Evolutionary conservation across 257 asterid genomes (phyloP).

Genomic region (Eucommia ulmoides): DNA sequence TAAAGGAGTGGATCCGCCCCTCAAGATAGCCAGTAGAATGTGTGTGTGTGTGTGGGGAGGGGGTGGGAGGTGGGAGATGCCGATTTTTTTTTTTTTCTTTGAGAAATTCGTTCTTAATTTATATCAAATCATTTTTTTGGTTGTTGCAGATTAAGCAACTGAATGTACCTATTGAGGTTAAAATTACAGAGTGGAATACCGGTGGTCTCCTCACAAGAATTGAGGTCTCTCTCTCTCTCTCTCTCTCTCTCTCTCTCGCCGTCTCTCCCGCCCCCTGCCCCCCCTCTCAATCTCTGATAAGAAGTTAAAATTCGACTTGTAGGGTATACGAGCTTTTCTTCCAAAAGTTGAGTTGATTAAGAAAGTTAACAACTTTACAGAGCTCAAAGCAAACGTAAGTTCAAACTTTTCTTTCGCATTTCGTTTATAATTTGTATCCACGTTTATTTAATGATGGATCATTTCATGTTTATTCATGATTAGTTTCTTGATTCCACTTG

Average conservation of each 20-base stretch:
- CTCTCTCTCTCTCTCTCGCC: constrained; percentile 7
- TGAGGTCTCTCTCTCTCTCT: constrained; percentile 40
- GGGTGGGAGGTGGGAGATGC: constrained; percentile 5
- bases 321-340: constrained; percentile 94
- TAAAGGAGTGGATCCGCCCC: no score
- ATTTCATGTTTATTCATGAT: background rate
- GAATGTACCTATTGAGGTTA: constrained; percentile 68
- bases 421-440: background rate
- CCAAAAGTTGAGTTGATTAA: constrained; percentile 88
- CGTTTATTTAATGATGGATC: background rate
- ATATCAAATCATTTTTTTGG: no score
- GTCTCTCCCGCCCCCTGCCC: constrained; percentile 1
- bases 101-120: no score
- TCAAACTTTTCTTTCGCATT: background rate
- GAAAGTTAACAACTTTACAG: constrained; percentile 60
- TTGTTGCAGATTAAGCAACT: constrained; percentile 67
- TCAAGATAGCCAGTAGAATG: no score
- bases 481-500: constrained; percentile 9
- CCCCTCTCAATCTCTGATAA: no score
- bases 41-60: no score
- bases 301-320: constrained; percentile 19
- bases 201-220: constrained; percentile 93
- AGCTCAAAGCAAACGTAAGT: constrained; percentile 72
- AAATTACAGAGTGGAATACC: constrained; percentile 88
- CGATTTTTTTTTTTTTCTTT: no score